A percentile compares a stretch with the other conserved stretches of the same genome.
Evolutionary conservation across 345 rosid species (phyloP).

Genomic region (Linum usitatissimum): DNA sequence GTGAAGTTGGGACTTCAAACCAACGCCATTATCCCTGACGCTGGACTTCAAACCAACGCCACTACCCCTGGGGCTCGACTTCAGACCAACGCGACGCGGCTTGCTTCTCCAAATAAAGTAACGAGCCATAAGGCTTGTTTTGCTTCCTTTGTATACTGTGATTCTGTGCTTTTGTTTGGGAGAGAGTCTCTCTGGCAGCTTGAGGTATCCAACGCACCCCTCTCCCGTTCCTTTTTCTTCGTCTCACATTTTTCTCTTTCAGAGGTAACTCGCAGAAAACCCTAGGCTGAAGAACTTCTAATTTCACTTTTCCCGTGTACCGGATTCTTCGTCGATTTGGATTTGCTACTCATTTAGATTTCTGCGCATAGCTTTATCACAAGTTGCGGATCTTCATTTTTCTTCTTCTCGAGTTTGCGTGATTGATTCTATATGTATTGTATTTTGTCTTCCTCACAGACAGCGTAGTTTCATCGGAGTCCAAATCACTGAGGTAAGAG

Average conservation of each 20-base stretch:
- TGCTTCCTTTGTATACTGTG: too few species aligned
- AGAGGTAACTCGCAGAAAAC: background rate
- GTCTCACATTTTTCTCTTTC: background rate
- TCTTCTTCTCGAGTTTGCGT: background rate
- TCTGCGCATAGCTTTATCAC: background rate
- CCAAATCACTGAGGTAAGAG: too few species aligned
- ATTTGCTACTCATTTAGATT: background rate
- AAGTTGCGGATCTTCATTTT: background rate
- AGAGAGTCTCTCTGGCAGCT: background rate
- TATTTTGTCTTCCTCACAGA: conserved; percentile 4
- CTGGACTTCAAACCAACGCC: too few species aligned
- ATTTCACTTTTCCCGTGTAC: too few species aligned
- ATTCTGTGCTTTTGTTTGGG: background rate
- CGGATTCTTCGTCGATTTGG: background rate
- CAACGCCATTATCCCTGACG: too few species aligned
- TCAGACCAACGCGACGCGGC: conserved; percentile 18
- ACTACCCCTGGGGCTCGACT: too few species aligned
- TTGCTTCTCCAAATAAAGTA: background rate
- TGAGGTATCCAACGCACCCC: background rate
- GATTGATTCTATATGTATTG: background rate
- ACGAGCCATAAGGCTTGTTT: background rate
- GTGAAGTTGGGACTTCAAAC: too few species aligned
- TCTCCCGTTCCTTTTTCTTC: background rate
- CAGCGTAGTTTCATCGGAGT: conserved; percentile 14
- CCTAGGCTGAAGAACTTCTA: background rate